Base-by-base conservation (phyloP, 2,329 filamentous ascomycete genomes). In the Epichloe sylvatica region DNA sequence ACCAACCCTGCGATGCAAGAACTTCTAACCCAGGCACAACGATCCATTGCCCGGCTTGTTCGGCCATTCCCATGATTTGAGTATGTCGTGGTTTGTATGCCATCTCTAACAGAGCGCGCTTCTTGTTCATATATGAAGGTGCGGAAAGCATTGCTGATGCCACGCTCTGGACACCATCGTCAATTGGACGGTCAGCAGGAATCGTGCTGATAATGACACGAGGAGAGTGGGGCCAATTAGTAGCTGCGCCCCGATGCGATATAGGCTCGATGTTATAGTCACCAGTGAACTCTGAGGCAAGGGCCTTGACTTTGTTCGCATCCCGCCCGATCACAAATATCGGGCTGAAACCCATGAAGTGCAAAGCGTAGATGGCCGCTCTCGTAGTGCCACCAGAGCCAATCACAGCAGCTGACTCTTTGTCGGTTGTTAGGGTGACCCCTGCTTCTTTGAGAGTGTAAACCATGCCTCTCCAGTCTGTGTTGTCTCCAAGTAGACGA, bases 381-480 rank as follows among this genome's bases (percentile, higher is more conserved):
- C 92, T 81, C 0, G 89, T 86, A 5, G 92, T 98, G 23, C 92
- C 92, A 13, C 92, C 92, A 7, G 88, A 87, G 3, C 92, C 92
- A 49, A 98, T 80, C 13, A 97, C 86, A 56, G 96, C 78, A 25
- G 79, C 91, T 49, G 81, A 77, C 40, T 50, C 53, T 35, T 53
- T 19, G 36, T 52, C 48, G 49, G 61, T 63, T 59, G 56, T 65
- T 53, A 54, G 45, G 19, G 69, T 68, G 38, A 85, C 71, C 7
- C 71, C 86, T 2, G 80, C 81, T 40, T 78, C 78, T 51, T 77
- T 79, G 19, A 98, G 76, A 3, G 86, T 83, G 57, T 84, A 79
- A 2, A 85, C 80, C 81, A 98, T 98, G 54, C 92, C 92, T 60
- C 81, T 77, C 84, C 89, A 98, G 70, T 98, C 92, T 12, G 92